Base-by-base conservation (phyloP, 2,329 filamentous ascomycete genomes). In the Zymoseptoria pseudotritici region DNA sequence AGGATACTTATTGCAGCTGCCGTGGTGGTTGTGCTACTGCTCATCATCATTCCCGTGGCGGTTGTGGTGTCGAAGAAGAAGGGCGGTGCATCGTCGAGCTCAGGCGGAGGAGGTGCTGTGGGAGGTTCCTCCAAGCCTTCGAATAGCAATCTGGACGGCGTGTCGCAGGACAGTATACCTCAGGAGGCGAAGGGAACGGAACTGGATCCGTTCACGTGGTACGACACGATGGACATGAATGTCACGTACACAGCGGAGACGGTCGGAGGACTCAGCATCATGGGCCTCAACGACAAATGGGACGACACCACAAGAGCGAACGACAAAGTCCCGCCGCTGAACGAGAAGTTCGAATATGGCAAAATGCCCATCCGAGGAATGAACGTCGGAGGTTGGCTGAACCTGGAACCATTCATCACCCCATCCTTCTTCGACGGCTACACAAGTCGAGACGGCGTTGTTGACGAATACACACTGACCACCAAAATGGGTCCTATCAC, bases 381-480 rank as follows among this genome's bases (percentile, higher is more conserved):
- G 42, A 97, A 96, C 69, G 73, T 97, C 1, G 94, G 94, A 55
- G 94, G 94, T 11, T 99, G 94, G 94, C 83, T 99, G 1, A 89
- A 88, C 2, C 78, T 99, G 11, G 94, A 99, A 70, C 94, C 94
- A 0, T 97, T 96, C 73, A 97, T 99, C 72, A 93, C 90, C 3
- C 94, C 94, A 0, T 97, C 92, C 0, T 82, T 96, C 24, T 99
- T 99, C 76, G 77, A 85, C 62, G 82, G 82, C 63, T 90, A 88
- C 71, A 77, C 79, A 49, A 73, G 76, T 2, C 76, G 75, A 66
- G 86, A 78, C 78, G 84, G 75, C 4, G 84, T 97, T 50, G 82
- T 97, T 19, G 94, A 99, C 70, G 94, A 99, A 74, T 97, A 84
- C 75, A 96, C 89, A 0, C 80, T 97, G 22, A 85, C 84, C 61